Conservation (phyloP, 345 rosid species). For the Pistacia vera region DNA sequence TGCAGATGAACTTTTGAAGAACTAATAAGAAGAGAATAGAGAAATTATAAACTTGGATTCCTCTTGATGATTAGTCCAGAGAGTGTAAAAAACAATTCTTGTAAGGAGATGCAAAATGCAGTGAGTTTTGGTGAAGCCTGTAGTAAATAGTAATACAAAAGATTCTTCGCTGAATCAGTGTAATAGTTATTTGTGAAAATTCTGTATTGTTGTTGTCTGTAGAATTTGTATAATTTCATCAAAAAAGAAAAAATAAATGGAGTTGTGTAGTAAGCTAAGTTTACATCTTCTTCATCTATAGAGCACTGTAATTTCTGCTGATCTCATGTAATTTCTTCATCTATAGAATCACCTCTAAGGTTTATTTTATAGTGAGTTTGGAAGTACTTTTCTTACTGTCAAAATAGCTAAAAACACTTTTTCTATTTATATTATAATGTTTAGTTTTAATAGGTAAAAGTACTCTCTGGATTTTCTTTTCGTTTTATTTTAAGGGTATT, state of each 20-base stretch:
- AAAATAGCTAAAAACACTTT: too few relatives aligned
- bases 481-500: too few relatives aligned
- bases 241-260: neutral
- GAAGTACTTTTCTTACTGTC: too few relatives aligned
- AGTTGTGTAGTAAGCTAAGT: too few relatives aligned
- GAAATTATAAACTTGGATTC: neutral
- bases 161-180: neutral
- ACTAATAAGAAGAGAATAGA: neutral
- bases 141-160: neutral
- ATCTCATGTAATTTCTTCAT: neutral
- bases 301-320: neutral
- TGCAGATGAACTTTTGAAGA: neutral
- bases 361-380: too few relatives aligned
- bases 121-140: neutral
- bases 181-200: neutral
- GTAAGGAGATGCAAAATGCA: neutral
- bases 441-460: too few relatives aligned
- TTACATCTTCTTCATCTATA: neutral
- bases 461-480: too few relatives aligned
- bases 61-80: neutral
- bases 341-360: neutral
- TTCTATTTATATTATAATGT: too few relatives aligned
- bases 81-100: neutral
- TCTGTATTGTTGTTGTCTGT: neutral
- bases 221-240: neutral